A percentile compares a stretch with the other conserved stretches of the same genome.
Conservation (phyloP, 495 filamentous ascomycete species). For the Massariosphaeria phaeospora region DNA sequence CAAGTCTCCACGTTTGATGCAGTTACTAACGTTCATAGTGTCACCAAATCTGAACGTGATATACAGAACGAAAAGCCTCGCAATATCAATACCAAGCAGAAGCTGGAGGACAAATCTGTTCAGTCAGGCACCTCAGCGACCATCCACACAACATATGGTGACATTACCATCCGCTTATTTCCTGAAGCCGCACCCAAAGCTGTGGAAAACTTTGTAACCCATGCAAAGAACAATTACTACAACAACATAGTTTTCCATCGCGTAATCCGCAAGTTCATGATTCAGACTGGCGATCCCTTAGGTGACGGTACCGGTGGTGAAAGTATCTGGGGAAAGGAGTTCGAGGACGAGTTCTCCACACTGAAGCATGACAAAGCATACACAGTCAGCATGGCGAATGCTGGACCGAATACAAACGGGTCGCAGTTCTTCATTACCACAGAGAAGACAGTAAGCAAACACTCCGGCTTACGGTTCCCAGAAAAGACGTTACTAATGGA, state of each 20-base stretch:
- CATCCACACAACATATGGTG: conserved; percentile 88
- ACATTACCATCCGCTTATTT: conserved; percentile 91
- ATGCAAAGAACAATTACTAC: conserved; percentile 84
- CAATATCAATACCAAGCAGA: conserved; percentile 46
- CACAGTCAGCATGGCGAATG: conserved; percentile 95
- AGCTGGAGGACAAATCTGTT: conserved; percentile 52
- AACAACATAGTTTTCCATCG: conserved; percentile 97
- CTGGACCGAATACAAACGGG: conserved; percentile 71
- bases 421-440: conserved; percentile 96
- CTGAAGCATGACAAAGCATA: conserved; percentile 94
- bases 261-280: conserved; percentile 98
- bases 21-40: conserved; percentile 24
- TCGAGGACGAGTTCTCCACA: conserved; percentile 89
- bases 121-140: conserved; percentile 75
- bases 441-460: conserved; percentile 67
- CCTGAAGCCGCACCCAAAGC: conserved; percentile 88
- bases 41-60: conserved; percentile 81
- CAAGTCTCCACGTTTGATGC: background rate
- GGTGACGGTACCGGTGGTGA: conserved; percentile 96
- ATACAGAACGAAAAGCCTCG: conserved; percentile 91
- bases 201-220: conserved; percentile 98
- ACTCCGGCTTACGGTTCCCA: background rate
- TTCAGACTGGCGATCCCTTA: conserved; percentile 84
- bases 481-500: conserved; percentile 4
- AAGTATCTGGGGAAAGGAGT: conserved; percentile 94